Percentiles rank a stretch among this genome's conserved stretches.
phyloP scores from a whole-genome alignment of 805 yeast genomes.

The Schwanniomyces sp. region DNA sequence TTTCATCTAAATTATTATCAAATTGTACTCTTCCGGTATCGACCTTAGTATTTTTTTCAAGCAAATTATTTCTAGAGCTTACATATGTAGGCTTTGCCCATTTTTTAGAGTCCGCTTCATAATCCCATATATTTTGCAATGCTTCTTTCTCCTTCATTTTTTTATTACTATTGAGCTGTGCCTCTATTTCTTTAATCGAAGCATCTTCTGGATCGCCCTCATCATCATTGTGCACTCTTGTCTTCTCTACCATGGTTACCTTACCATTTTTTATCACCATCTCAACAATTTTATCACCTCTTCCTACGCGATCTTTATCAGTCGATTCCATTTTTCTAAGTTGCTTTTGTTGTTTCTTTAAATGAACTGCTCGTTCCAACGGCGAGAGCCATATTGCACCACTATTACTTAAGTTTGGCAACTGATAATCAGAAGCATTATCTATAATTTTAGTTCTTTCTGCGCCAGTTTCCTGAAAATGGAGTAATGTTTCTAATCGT shows the following conservation, averaged over 20 bases:
- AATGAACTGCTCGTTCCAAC: slow-evolving; percentile 80
- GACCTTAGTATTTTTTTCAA: not conserved
- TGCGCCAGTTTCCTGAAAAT: slow-evolving; percentile 82
- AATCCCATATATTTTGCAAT: slow-evolving; percentile 57
- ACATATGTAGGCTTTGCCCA: slow-evolving; percentile 51
- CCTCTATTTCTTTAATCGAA: slow-evolving; percentile 39
- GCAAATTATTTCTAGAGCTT: not conserved
- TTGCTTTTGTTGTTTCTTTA: slow-evolving; percentile 82
- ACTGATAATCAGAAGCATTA: slow-evolving; percentile 84
- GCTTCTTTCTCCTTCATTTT: slow-evolving; percentile 27
- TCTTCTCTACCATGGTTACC: slow-evolving; percentile 59
- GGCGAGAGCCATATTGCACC: slow-evolving; percentile 81
- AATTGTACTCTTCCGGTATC: slow-evolving; percentile 26
- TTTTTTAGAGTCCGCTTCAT: slow-evolving; percentile 49
- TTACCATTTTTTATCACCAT: slow-evolving; percentile 81
- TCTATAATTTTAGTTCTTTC: slow-evolving; percentile 92
- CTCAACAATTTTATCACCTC: slow-evolving; percentile 72
- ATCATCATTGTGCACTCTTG: slow-evolving; percentile 8
- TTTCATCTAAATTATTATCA: slow-evolving; percentile 15
- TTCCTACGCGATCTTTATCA: slow-evolving; percentile 62
- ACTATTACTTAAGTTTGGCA: slow-evolving; percentile 47
- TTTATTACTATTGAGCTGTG: slow-evolving; percentile 21
- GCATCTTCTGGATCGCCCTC: slow-evolving; percentile 25
- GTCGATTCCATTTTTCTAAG: slow-evolving; percentile 61
- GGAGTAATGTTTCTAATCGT: slow-evolving; percentile 68